Conservation (phyloP, 2,329 filamentous ascomycete species). For the Chaetomiaceae sp. region DNA sequence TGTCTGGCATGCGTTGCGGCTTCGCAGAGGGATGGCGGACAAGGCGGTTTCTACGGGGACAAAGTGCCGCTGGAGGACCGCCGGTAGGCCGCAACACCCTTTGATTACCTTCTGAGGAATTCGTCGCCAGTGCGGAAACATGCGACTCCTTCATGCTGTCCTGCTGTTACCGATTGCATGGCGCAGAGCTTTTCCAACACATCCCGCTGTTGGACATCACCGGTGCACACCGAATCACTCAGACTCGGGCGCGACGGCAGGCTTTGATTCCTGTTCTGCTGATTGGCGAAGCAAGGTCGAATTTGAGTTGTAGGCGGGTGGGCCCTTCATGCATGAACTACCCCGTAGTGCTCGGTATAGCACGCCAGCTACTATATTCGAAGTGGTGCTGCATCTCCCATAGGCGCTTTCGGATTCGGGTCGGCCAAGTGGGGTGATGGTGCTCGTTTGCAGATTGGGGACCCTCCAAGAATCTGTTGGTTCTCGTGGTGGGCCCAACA, state of each 20-base stretch:
- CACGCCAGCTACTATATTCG: neutral
- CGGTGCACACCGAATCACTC: too few species aligned
- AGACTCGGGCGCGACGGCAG: too few species aligned
- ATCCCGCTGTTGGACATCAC: too few species aligned
- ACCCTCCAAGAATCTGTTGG: neutral
- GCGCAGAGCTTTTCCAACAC: too few species aligned
- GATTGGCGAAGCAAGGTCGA: neutral
- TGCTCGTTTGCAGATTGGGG: neutral
- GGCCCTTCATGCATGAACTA: neutral
- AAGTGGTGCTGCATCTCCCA: neutral
- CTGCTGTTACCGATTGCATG: too few species aligned
- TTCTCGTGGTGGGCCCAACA: neutral
- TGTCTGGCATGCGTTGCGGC: conserved; percentile 53
- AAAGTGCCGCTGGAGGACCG: conserved; percentile 51
- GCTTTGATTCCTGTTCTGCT: neutral
- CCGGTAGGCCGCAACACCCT: too few species aligned
- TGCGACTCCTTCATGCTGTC: too few species aligned
- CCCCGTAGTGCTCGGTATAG: neutral
- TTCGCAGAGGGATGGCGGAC: conserved; percentile 28
- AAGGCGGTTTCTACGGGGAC: conserved; percentile 49
- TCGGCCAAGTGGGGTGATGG: neutral
- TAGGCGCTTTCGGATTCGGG: neutral
- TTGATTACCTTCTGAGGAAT: too few species aligned
- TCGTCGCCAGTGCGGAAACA: too few species aligned
- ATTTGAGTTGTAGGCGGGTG: conserved; percentile 2